phyloP scores from a whole-genome alignment of 331 rosid species.

The Quercus phellos region DNA sequence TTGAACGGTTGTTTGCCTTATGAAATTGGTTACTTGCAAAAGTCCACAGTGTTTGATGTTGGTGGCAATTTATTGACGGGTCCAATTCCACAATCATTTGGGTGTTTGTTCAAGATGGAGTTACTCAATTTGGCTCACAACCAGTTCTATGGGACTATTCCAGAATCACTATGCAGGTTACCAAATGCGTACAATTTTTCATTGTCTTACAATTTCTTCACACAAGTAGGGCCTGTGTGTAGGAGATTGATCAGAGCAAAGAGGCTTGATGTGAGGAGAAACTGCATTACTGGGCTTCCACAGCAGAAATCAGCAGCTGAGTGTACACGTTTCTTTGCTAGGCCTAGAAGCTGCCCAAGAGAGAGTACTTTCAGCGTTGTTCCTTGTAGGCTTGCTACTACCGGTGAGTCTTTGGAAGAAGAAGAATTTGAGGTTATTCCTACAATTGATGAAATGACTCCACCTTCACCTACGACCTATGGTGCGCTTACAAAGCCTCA shows the following conservation, averaged over 20 bases:
- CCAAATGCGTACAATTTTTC: constrained; percentile 24
- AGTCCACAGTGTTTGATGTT: constrained; percentile 30
- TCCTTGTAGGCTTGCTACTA: constrained; percentile 14
- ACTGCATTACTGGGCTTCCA: constrained; percentile 35
- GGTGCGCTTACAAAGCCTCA: constrained; percentile 17
- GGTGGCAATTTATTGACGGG: constrained; percentile 24
- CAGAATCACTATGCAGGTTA: constrained; percentile 29
- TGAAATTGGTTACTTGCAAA: constrained; percentile 30
- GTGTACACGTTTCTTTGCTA: constrained; percentile 24
- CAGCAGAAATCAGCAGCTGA: constrained; percentile 20
- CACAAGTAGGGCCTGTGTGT: constrained; percentile 30
- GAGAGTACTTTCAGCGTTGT: constrained; percentile 15
- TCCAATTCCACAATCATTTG: constrained; percentile 38
- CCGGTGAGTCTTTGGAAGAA: background rate
- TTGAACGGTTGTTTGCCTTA: constrained; percentile 34
- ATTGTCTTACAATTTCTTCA: constrained; percentile 26
- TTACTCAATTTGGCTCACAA: constrained; percentile 29
- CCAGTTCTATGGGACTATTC: constrained; percentile 31
- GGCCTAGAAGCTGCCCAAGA: constrained; percentile 20
- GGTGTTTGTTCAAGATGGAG: constrained; percentile 21
- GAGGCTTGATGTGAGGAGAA: constrained; percentile 28
- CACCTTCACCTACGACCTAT: constrained; percentile 26
- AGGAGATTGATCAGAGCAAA: constrained; percentile 22
- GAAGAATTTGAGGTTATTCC: background rate
- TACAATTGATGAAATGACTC: constrained; percentile 26